phyloP scores from a whole-genome alignment of 305 asterid species.

The Withania somnifera region DNA sequence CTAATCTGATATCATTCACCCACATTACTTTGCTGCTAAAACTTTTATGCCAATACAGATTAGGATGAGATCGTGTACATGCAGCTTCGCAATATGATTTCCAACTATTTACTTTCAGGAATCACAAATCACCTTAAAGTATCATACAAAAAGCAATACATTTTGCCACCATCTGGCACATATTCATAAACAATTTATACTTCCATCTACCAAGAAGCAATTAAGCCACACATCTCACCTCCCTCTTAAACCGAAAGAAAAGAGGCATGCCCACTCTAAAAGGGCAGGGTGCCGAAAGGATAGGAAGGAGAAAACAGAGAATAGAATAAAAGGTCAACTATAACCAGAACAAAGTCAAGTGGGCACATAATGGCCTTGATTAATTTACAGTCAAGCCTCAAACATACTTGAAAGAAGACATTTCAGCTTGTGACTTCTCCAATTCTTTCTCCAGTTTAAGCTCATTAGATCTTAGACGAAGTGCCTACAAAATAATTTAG shows the following conservation, averaged over 20 bases:
- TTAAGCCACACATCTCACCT: neutral
- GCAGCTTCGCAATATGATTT: neutral
- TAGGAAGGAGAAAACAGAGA: neutral
- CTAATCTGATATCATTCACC: neutral
- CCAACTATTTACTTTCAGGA: neutral
- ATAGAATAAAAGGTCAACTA: neutral
- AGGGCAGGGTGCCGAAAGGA: neutral
- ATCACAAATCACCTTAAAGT: neutral
- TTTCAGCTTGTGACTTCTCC: constrained; percentile 65
- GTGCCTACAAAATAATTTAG: constrained; percentile 42
- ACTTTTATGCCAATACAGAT: neutral
- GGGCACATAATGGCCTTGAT: neutral
- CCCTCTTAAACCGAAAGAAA: neutral
- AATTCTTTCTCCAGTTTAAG: constrained; percentile 80
- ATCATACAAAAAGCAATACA: neutral
- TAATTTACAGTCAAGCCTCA: constrained; percentile 1
- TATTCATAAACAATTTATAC: neutral
- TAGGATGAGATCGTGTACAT: neutral
- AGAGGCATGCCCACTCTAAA: neutral
- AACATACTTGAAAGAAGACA: constrained; percentile 63
- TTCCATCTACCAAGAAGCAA: neutral
- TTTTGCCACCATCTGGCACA: neutral
- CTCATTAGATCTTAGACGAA: constrained; percentile 93
- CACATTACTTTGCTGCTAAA: neutral
- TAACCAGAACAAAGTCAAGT: neutral